Evolutionary conservation across 371 early-diverging fungal genomes (phyloP), one percentile per base, ranked within the genome.

Genomic region (Mortierella sp.): DNA sequence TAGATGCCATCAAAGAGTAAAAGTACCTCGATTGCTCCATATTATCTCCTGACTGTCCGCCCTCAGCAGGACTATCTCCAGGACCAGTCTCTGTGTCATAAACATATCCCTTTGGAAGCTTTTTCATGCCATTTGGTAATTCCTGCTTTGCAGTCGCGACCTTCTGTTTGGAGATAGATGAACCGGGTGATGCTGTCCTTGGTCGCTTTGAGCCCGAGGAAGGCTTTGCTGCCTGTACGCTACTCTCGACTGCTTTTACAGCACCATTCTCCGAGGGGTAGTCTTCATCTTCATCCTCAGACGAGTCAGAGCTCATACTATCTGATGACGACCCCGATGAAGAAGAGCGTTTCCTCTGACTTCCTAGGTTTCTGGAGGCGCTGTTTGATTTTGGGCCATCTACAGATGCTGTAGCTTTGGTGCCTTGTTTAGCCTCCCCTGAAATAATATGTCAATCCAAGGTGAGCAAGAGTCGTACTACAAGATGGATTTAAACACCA

Each of bases 21-120:
- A 18, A 55, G 4, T 73, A 79, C 80, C 60, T 72, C 25, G 70
- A 58, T 43, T 66, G 74, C 28, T 70, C 70, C 64, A 73, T 73
- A 25, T 57, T 70, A 37, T 79, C 80, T 18, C 74, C 80, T 11
- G 73, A 70, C 52, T 73, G 80, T 29, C 37, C 37, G 9, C 37
- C 37, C 37, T 37, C 37, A 37, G 37, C 3, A 9, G 37, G 37
- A 9, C 37, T 37, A 5, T 37, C 37, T 37, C 37, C 9, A 37
- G 37, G 80, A 29, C 73, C 69, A 30, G 69, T 57, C 25, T 79
- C 80, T 0, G 73, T 72, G 50, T 79, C 80, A 52, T 79, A 73
- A 16, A 73, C 80, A 37, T 79, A 73, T 28, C 73, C 73, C 46
- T 79, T 79, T 19, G 80, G 80, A 15, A 73, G 64, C 30, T 69